These are phyloP conservation scores for Euphrasia confusa DNA, from an alignment of 257 asterid genomes.

Conservation along the genomic window DNA sequence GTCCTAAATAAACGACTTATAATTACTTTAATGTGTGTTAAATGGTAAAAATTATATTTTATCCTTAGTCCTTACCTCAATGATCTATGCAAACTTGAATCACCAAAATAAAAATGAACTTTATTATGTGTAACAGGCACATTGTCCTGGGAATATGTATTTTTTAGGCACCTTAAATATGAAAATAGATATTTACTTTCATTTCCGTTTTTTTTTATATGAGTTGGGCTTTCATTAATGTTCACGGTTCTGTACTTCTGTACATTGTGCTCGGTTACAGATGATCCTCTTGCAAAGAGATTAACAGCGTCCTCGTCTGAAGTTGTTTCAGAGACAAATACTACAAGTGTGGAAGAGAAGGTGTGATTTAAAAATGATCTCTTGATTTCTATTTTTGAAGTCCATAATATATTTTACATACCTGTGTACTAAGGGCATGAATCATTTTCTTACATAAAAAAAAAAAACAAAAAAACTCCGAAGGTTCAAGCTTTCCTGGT, in stretches of 20 bases:
- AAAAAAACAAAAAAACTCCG: background rate
- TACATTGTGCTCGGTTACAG: constrained; percentile 39
- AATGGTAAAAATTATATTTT: constrained; percentile 8
- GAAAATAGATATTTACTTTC: constrained; percentile 1
- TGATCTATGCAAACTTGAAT: constrained; percentile 1
- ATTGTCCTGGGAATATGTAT: background rate
- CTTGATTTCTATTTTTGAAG: constrained; percentile 1
- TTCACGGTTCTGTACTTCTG: constrained; percentile 19
- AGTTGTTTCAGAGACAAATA: constrained; percentile 37
- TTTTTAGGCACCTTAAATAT: constrained; percentile 16
- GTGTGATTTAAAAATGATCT: constrained; percentile 27
- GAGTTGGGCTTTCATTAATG: constrained; percentile 15
- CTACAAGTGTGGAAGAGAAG: constrained; percentile 36
- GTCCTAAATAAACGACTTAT: no score
- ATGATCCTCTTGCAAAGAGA: constrained; percentile 84
- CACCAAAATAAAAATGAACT: background rate
- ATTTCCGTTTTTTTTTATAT: background rate
- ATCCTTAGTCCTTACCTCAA: constrained; percentile 7
- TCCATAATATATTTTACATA: background rate
- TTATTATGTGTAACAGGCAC: background rate
- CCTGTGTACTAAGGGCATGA: background rate
- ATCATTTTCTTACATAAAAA: background rate
- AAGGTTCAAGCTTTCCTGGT: constrained; percentile 3
- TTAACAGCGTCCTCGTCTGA: constrained; percentile 36
- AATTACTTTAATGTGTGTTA: background rate